phyloP scores from a whole-genome alignment of 495 filamentous ascomycete genomes.

The Aspergillus ellipticus region DNA sequence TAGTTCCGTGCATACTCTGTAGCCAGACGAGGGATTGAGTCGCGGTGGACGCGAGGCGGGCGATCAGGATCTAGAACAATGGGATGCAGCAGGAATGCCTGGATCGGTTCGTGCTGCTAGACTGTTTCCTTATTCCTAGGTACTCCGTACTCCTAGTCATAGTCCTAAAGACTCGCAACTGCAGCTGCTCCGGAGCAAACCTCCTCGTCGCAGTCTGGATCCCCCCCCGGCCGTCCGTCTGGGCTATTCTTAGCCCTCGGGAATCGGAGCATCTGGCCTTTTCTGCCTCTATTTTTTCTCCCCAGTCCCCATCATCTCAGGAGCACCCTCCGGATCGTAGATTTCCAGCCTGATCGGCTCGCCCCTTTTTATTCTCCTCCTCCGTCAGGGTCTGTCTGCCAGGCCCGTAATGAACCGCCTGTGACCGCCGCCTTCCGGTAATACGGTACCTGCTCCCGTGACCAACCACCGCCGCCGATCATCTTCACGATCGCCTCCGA shows the following conservation, averaged over 20 bases:
- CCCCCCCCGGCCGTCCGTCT: not conserved
- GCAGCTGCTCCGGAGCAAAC: too few relatives aligned
- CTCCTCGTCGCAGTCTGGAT: too few relatives aligned
- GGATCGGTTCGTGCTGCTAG: too few relatives aligned
- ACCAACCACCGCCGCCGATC: slow-evolving; percentile 2
- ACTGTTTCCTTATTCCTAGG: too few relatives aligned
- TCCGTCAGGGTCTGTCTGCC: not conserved
- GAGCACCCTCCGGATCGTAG: too few relatives aligned
- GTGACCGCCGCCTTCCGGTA: not conserved
- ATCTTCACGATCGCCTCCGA: not conserved
- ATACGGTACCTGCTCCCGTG: slow-evolving; percentile 3
- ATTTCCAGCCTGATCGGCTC: too few relatives aligned
- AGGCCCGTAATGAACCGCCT: too few relatives aligned
- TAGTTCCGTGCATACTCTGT: not conserved
- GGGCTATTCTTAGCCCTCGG: not conserved
- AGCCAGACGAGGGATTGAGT: not conserved
- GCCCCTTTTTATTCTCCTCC: not conserved
- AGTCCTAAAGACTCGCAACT: too few relatives aligned
- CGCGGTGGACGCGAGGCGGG: not conserved
- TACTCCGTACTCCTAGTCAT: too few relatives aligned
- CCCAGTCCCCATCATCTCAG: not conserved
- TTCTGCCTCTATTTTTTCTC: not conserved
- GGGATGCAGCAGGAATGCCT: not conserved
- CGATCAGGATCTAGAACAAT: slow-evolving; percentile 1
- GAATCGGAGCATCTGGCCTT: not conserved